These are phyloP conservation scores for Atkinsonella texensis DNA, from an alignment of 2,329 filamentous ascomycete genomes.

Conservation along the genomic window DNA sequence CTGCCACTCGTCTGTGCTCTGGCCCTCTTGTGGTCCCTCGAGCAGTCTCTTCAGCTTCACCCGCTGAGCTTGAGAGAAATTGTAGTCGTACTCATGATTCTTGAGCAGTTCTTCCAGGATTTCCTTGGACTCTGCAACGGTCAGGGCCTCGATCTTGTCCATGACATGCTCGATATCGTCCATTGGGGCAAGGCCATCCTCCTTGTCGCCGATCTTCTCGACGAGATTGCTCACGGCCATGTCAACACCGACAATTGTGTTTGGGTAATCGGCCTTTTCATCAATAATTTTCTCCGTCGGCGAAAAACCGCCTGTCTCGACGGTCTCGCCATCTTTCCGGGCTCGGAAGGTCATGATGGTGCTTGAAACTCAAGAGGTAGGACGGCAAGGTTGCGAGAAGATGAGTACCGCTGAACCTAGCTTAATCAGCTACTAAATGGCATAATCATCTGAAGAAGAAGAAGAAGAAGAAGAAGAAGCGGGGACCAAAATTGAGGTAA, in stretches of 20 bases:
- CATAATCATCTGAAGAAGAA: no score
- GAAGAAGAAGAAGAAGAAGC: no score
- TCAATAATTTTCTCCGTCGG: neutral
- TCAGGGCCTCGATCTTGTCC: conserved; percentile 13
- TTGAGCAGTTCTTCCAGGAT: conserved; percentile 12
- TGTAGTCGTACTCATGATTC: conserved; percentile 15
- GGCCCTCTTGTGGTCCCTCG: conserved; percentile 9
- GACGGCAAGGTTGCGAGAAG: no score
- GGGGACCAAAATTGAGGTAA: no score
- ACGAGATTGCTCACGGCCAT: conserved; percentile 4
- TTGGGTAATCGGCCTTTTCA: neutral
- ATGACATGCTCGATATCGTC: conserved; percentile 15
- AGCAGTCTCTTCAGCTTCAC: conserved; percentile 10
- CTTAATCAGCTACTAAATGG: no score
- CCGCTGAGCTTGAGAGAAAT: conserved; percentile 11
- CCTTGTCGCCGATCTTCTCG: conserved; percentile 9
- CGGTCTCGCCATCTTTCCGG: neutral
- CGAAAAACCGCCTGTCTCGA: neutral
- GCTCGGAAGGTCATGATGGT: conserved; percentile 1
- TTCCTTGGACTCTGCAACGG: conserved; percentile 10
- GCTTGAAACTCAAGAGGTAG: no score
- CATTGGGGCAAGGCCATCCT: conserved; percentile 11
- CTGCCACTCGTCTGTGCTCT: conserved; percentile 9
- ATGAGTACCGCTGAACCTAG: no score
- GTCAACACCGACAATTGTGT: conserved; percentile 1